phyloP scores from a whole-genome alignment of 208 protist genomes.

The Leishmania amazonensis region DNA sequence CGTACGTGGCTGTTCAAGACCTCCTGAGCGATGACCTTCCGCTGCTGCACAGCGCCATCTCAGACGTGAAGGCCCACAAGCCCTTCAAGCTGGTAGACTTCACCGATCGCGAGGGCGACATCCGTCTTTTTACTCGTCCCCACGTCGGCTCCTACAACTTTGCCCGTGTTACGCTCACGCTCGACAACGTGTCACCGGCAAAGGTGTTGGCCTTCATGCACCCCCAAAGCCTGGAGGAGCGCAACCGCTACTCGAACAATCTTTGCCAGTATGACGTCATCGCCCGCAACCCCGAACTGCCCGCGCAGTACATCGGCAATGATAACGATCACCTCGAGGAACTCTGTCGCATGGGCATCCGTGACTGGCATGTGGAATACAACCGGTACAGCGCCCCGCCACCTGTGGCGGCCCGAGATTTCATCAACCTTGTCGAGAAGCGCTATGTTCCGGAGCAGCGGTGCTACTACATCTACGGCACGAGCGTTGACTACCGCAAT shows the following conservation, averaged over 20 bases:
- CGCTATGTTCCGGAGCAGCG: slow-evolving; percentile 69
- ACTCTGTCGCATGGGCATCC: slow-evolving; percentile 36
- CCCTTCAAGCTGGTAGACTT: slow-evolving; percentile 70
- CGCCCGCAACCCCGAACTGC: slow-evolving; percentile 47
- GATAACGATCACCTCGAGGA: slow-evolving; percentile 56
- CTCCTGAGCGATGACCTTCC: slow-evolving; percentile 56
- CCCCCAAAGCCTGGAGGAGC: slow-evolving; percentile 46
- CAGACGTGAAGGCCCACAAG: slow-evolving; percentile 27
- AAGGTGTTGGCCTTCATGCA: slow-evolving; percentile 74
- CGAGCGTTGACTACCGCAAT: slow-evolving; percentile 60
- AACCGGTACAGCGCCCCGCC: slow-evolving; percentile 73
- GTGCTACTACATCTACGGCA: slow-evolving; percentile 81
- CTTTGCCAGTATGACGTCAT: slow-evolving; percentile 62
- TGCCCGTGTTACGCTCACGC: slow-evolving; percentile 66
- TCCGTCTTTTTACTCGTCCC: slow-evolving; percentile 70
- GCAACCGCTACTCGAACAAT: slow-evolving; percentile 69
- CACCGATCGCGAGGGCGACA: slow-evolving; percentile 70
- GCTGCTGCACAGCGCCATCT: slow-evolving; percentile 42
- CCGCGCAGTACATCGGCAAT: slow-evolving; percentile 38
- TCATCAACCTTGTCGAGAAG: slow-evolving; percentile 77
- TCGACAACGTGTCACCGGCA: slow-evolving; percentile 48
- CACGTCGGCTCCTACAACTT: slow-evolving; percentile 86
- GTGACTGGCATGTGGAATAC: slow-evolving; percentile 75
- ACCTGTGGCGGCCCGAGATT: slow-evolving; percentile 68
- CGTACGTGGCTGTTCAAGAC: slow-evolving; percentile 58